These are phyloP conservation scores for Colletotrichum graminicola DNA, from an alignment of 2,329 filamentous ascomycete species.

Conservation along the genomic window DNA sequence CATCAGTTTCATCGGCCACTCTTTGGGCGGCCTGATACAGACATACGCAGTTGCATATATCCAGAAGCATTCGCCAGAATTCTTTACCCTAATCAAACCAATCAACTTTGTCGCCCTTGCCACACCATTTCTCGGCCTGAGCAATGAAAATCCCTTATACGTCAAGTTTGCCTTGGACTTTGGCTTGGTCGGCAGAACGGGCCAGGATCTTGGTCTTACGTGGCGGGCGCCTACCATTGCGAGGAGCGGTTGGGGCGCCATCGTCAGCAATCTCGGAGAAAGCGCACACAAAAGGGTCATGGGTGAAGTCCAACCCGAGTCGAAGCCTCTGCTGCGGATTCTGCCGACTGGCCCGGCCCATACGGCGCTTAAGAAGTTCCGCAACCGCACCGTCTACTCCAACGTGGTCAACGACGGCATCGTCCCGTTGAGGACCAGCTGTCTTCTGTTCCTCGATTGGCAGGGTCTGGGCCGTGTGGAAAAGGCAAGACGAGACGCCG, in stretches of 20 bases:
- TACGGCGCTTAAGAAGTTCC: conserved; percentile 85
- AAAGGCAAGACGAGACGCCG: conserved; percentile 92
- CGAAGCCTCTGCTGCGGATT: conserved; percentile 90
- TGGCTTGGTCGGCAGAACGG: conserved; percentile 94
- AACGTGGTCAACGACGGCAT: conserved; percentile 99
- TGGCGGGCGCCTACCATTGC: conserved; percentile 92
- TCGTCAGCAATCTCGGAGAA: conserved; percentile 84
- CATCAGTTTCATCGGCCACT: conserved; percentile 95
- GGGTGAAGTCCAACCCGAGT: conserved; percentile 76
- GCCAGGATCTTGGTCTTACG: conserved; percentile 92
- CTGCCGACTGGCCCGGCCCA: conserved; percentile 93
- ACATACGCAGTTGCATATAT: conserved; percentile 97
- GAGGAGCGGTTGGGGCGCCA: conserved; percentile 87
- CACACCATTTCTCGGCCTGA: conserved; percentile 88
- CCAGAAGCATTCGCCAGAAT: conserved; percentile 92
- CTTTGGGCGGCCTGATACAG: conserved; percentile 88
- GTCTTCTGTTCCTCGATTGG: conserved; percentile 97
- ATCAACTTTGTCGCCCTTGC: conserved; percentile 92
- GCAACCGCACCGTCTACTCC: conserved; percentile 92
- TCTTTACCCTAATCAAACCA: conserved; percentile 87
- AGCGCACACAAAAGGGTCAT: conserved; percentile 71
- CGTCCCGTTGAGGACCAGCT: conserved; percentile 93
- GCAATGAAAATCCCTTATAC: conserved; percentile 97
- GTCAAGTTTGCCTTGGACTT: conserved; percentile 98
- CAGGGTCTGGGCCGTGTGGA: conserved; percentile 92